Evolutionary conservation across 2,329 filamentous ascomycete genomes (phyloP), one percentile per base, ranked within the genome.

Genomic region (Cercospora sesami): DNA sequence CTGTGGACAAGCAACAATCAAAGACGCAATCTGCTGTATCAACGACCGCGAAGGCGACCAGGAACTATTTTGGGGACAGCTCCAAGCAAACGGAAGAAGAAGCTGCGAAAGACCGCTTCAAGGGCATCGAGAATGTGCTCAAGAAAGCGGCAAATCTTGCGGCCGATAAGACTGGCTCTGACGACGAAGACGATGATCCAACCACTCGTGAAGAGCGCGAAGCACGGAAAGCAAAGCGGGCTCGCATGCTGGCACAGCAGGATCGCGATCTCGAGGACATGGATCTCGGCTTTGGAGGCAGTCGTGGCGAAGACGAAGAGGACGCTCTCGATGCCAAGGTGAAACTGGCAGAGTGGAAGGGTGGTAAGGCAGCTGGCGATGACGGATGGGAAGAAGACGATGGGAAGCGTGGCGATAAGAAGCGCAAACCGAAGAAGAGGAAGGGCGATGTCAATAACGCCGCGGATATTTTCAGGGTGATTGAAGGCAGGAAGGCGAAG

Each of bases 221-320:
- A 70, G 89, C 89, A 60, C 89, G 90, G 7, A 87, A 90, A 62
- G 90, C 88, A 78, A 82, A 80, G 65, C 81, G 81, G 6, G 81
- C 81, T 12, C 90, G 87, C 72, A 91, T 97, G 83, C 83, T 97
- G 68, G 87, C 83, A 9, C 82, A 81, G n/a, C 80, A 89, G 65
- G 90, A 91, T 73, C 87, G 94, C 59, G 94, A 98, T 77, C 88
- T 93, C 59, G 89, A 94, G 66, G 94, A 99, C 80, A 86, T 99
- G 81, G 95, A 99, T 76, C 87, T 98, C 84, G 94, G 94, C 68
- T 98, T 99, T 76, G 95, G 95, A 36, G 92, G 89, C 21, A 95
- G 91, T 76, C 86, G 94, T 30, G 90, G 92, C 75, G 93, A 92
- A 64, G 95, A 97, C 75, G 93, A 94, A 60, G 94, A 94, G 68